These are phyloP conservation scores for Penicillium psychrosexuale DNA, from an alignment of 2,329 filamentous ascomycete species.

Conservation along the genomic window DNA sequence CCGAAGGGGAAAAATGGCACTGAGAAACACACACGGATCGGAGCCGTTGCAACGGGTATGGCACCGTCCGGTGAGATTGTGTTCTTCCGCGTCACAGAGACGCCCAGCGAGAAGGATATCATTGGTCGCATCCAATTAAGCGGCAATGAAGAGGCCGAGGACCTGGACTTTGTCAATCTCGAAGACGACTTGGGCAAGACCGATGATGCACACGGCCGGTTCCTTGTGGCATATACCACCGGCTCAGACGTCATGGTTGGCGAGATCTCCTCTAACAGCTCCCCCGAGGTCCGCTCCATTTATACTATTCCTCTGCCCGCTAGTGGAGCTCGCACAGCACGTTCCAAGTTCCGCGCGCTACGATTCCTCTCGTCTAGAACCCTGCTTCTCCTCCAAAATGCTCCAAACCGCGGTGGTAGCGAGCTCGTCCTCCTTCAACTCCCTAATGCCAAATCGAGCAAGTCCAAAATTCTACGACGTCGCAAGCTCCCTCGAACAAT, in stretches of 20 bases:
- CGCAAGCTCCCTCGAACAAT: slow-evolving; percentile 65
- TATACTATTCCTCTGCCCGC: slow-evolving; percentile 43
- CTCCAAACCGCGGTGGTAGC: slow-evolving; percentile 52
- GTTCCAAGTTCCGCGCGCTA: slow-evolving; percentile 55
- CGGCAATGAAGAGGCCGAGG: slow-evolving; percentile 52
- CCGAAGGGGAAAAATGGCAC: slow-evolving; percentile 32
- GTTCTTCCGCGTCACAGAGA: slow-evolving; percentile 66
- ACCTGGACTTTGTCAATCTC: slow-evolving; percentile 42
- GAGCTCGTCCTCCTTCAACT: slow-evolving; percentile 52
- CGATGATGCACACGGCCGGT: slow-evolving; percentile 41
- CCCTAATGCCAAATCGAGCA: slow-evolving; percentile 19
- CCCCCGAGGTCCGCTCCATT: slow-evolving; percentile 34
- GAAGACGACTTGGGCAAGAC: slow-evolving; percentile 22
- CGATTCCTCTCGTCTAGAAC: slow-evolving; percentile 55
- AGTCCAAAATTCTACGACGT: slow-evolving; percentile 48
- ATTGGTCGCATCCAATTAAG: slow-evolving; percentile 53
- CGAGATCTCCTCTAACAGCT: slow-evolving; percentile 50
- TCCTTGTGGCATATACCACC: slow-evolving; percentile 74
- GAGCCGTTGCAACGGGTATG: slow-evolving; percentile 74
- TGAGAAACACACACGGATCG: slow-evolving; percentile 60
- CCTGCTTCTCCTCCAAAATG: slow-evolving; percentile 56
- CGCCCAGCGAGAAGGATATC: slow-evolving; percentile 52
- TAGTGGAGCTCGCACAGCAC: slow-evolving; percentile 28
- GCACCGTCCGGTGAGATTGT: slow-evolving; percentile 74
- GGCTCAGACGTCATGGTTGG: slow-evolving; percentile 70